A percentile compares a stretch with the other conserved stretches of the same genome.
Evolutionary conservation across 306 rosid species (phyloP).

Genomic region (Sesbania bispinosa): DNA sequence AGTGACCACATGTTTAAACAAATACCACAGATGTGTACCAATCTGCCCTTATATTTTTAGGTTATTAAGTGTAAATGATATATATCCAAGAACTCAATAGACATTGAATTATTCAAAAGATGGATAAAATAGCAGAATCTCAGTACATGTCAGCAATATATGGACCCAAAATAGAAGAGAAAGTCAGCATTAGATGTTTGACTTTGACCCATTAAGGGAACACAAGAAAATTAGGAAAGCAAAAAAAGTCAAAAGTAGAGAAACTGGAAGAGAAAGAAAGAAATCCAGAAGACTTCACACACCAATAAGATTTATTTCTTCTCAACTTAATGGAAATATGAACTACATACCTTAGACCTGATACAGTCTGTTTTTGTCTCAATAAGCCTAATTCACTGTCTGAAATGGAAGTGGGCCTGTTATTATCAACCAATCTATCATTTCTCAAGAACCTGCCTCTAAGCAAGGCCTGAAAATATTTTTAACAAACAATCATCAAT

Average conservation of each 20-base stretch:
- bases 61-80: not conserved
- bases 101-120: slow-evolving; percentile 13
- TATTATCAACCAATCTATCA: slow-evolving; percentile 57
- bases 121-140: not conserved
- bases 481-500: slow-evolving; percentile 20
- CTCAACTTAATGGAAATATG: not conserved
- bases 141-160: not conserved
- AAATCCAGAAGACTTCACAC: slow-evolving; percentile 13
- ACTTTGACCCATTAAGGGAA: slow-evolving; percentile 1
- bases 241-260: not conserved
- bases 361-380: slow-evolving; percentile 84
- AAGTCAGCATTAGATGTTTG: not conserved
- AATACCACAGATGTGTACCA: slow-evolving; percentile 3
- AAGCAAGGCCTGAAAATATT: slow-evolving; percentile 74
- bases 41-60: not conserved
- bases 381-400: slow-evolving; percentile 90
- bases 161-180: slow-evolving; percentile 14
- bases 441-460: slow-evolving; percentile 94
- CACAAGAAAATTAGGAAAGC: not conserved
- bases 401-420: slow-evolving; percentile 66
- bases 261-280: not conserved
- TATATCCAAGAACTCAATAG: slow-evolving; percentile 9
- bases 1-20: slow-evolving; percentile 6
- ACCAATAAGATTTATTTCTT: not conserved
- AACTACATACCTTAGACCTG: slow-evolving; percentile 81